Evolutionary conservation across 2,329 filamentous ascomycete genomes (phyloP).

Genomic region (Blastomyces silverae): DNA sequence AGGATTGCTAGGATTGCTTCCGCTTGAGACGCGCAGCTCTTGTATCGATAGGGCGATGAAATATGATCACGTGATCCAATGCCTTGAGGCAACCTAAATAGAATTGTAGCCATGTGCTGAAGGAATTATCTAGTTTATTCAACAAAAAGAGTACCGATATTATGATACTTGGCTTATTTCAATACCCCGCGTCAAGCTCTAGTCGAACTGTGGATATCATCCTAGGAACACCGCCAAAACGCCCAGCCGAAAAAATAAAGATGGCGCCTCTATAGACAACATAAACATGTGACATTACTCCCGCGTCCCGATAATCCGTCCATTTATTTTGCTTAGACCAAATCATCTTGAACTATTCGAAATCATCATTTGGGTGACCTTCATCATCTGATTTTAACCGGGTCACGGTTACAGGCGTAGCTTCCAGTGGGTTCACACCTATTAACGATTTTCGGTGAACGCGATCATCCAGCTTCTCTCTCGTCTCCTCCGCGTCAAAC

Average conservation of each 20-base stretch:
- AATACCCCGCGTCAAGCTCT: neutral
- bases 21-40: neutral
- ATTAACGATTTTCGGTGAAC: slow-evolving; percentile 53
- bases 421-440: slow-evolving; percentile 46
- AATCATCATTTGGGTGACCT: slow-evolving; percentile 40
- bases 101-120: neutral
- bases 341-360: slow-evolving; percentile 35
- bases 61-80: neutral
- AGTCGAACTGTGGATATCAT: slow-evolving; percentile 9
- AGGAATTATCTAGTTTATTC: neutral
- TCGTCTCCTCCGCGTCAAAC: slow-evolving; percentile 37
- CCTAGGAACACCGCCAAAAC: neutral
- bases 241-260: neutral
- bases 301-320: neutral
- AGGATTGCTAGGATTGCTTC: neutral
- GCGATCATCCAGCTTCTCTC: slow-evolving; percentile 49
- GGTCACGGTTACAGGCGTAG: slow-evolving; percentile 43
- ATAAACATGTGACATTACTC: neutral
- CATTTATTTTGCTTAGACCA: neutral
- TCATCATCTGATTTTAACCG: slow-evolving; percentile 32
- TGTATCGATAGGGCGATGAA: neutral
- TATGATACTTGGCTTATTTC: slow-evolving; percentile 6
- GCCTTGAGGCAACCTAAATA: neutral
- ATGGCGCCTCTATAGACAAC: slow-evolving; percentile 1
- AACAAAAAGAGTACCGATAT: slow-evolving; percentile 1